Evolutionary conservation across 345 rosid genomes (phyloP), one percentile per base, ranked within the genome.

Genomic region (Pistacia integerrima): DNA sequence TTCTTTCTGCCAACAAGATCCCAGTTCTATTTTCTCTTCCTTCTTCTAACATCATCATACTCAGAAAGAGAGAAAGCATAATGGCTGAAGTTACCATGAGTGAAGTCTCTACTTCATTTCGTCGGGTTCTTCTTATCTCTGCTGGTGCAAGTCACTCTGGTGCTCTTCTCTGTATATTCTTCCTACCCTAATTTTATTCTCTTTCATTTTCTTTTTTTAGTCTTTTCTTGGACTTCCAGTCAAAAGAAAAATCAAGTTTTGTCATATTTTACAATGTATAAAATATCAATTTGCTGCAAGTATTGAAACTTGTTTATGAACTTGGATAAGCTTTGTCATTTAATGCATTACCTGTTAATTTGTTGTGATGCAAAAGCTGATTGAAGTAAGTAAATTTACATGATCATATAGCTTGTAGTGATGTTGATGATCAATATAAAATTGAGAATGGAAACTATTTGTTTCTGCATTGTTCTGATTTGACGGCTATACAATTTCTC

Each of bases 141-240:
- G 97, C 99, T 56, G 99, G 99, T 59, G 99, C 99, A 74, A 92
- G 93, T 78, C 97, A 95, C 81, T 95, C 99, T 65, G 91, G 92
- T 57, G 98, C 99, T 73, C 90, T 92, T 20, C 97, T 95, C 70
- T 86, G 99, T 95, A 85, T 66, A 90, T 73, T 18, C 51, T 38
- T 44, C 2, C 1, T 1, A 1, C 22, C 10, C 6, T 17, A 6
- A 1, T 55, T 18, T 63, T 2, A 68, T 2, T 13, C 13, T 44
- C 0, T 22, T 44, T 16, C 18, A 8, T 10, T 38, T 8, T 9
- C 0, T 41, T n/a, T 12, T 56, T 55, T 52, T 67, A 4, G 57
- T 72, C 67, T 48, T 72, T 44, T 63, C 41, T 49, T 11, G 54
- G 13, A 48, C 49, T 41, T 52, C 46, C 46, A 41, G 46, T 41